These are phyloP conservation scores for Kickxella alabastrina DNA, from an alignment of 192 early-diverging fungal genomes.

Conservation along the genomic window DNA sequence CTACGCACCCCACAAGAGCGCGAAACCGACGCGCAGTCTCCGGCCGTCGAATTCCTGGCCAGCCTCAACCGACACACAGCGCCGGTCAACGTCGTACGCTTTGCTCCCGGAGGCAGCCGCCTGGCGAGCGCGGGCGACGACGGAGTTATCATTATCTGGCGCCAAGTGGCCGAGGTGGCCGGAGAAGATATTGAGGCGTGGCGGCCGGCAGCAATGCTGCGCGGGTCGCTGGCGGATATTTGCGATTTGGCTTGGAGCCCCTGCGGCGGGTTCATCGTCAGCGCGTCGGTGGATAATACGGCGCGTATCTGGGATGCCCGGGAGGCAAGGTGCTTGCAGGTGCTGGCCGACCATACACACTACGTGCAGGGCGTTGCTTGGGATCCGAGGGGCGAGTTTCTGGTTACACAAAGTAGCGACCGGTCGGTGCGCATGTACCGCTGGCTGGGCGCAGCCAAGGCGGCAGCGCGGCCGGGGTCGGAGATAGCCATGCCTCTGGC, in stretches of 20 bases:
- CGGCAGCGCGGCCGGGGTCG: neutral
- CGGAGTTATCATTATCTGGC: slow-evolving; percentile 84
- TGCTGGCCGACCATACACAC: slow-evolving; percentile 78
- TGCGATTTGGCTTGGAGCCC: slow-evolving; percentile 96
- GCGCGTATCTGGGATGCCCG: slow-evolving; percentile 80
- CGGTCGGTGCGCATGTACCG: slow-evolving; percentile 58
- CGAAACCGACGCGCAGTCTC: slow-evolving; percentile 19
- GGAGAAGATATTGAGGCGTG: slow-evolving; percentile 64
- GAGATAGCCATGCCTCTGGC: slow-evolving; percentile 23
- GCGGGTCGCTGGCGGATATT: slow-evolving; percentile 76
- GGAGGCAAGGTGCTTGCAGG: slow-evolving; percentile 68
- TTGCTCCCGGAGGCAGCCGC: slow-evolving; percentile 66
- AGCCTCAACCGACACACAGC: slow-evolving; percentile 79
- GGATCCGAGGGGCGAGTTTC: slow-evolving; percentile 84
- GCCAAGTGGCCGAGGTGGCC: slow-evolving; percentile 52
- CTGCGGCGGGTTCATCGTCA: slow-evolving; percentile 71
- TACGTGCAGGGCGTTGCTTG: slow-evolving; percentile 97
- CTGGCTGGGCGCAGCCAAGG: no score
- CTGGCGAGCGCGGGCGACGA: slow-evolving; percentile 93
- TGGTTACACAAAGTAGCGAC: slow-evolving; percentile 92
- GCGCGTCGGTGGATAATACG: slow-evolving; percentile 85
- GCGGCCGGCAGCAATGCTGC: slow-evolving; percentile 65
- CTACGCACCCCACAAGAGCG: slow-evolving; percentile 13
- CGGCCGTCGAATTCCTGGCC: slow-evolving; percentile 73
- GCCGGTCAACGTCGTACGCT: slow-evolving; percentile 91